Evolutionary conservation across 495 filamentous ascomycete species (phyloP).

Genomic region (Clohesyomyces aquaticus): DNA sequence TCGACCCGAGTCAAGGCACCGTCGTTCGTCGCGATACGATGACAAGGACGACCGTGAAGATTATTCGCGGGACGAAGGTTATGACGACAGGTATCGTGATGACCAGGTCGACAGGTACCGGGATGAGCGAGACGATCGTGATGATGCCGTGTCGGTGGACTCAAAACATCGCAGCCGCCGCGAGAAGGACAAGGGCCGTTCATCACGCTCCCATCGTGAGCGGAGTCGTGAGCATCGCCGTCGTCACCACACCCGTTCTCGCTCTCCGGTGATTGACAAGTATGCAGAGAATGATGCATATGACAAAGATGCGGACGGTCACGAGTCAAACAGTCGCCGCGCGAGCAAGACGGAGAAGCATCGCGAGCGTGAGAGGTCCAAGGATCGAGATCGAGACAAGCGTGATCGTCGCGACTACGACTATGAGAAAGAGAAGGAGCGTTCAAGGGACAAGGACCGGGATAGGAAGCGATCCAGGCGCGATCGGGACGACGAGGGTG

Average conservation of each 20-base stretch:
- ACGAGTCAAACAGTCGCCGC: conserved; percentile 24
- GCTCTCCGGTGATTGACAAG: conserved; percentile 40
- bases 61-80: conserved; percentile 17
- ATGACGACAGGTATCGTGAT: conserved; percentile 11
- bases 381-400: conserved; percentile 32
- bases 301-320: not conserved
- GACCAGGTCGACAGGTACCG: conserved; percentile 21
- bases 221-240: conserved; percentile 55
- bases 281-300: conserved; percentile 31
- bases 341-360: conserved; percentile 40
- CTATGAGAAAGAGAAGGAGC: conserved; percentile 44
- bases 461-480: conserved; percentile 58
- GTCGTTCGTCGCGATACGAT: conserved; percentile 52
- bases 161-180: conserved; percentile 50
- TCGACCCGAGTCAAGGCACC: conserved; percentile 51
- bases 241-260: conserved; percentile 51
- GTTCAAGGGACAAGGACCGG: conserved; percentile 52
- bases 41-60: conserved; percentile 50
- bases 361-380: conserved; percentile 35
- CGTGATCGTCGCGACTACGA: conserved; percentile 48
- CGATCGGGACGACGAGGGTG: conserved; percentile 50
- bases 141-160: conserved; percentile 45
- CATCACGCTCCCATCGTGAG: conserved; percentile 52
- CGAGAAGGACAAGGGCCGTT: conserved; percentile 50
- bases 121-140: conserved; percentile 28